phyloP scores from a whole-genome alignment of 768 basidiomycete genomes.

The Russula ochroleuca region DNA sequence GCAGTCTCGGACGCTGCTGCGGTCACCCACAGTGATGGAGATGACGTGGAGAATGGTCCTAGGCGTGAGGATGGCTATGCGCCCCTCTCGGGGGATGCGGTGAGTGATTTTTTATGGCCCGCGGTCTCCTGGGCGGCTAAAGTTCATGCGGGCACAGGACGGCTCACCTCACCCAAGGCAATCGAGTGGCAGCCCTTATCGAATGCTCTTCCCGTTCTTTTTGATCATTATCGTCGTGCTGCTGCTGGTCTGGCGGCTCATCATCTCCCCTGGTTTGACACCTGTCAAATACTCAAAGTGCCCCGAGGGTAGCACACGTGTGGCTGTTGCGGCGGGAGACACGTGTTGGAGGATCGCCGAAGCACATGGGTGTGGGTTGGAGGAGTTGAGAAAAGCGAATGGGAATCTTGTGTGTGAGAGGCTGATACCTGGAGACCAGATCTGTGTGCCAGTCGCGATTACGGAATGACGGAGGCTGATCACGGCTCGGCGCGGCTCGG shows the following conservation, averaged over 20 bases:
- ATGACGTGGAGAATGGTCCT: constrained; percentile 26
- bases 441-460: constrained; percentile 22
- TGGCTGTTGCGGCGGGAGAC: constrained; percentile 25
- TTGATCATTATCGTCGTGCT: constrained; percentile 27
- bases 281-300: constrained; percentile 19
- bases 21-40: constrained; percentile 4
- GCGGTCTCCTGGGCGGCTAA: background rate
- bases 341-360: constrained; percentile 29
- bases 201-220: constrained; percentile 28
- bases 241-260: constrained; percentile 26
- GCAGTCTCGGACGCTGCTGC: constrained; percentile 10
- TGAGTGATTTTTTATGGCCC: constrained; percentile 4
- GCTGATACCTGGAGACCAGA: constrained; percentile 24
- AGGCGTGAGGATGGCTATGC: constrained; percentile 18
- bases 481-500: background rate
- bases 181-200: constrained; percentile 24
- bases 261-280: constrained; percentile 17
- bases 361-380: constrained; percentile 24
- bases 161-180: constrained; percentile 3
- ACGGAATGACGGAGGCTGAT: constrained; percentile 6
- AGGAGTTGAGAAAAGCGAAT: constrained; percentile 21
- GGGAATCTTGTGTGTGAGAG: constrained; percentile 20
- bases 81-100: constrained; percentile 17
- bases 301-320: constrained; percentile 25
- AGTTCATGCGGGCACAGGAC: background rate